A percentile compares a stretch with the other conserved stretches of the same genome.
Evolutionary conservation across 495 filamentous ascomycete species (phyloP).

Genomic region (Daldinia concentrica): DNA sequence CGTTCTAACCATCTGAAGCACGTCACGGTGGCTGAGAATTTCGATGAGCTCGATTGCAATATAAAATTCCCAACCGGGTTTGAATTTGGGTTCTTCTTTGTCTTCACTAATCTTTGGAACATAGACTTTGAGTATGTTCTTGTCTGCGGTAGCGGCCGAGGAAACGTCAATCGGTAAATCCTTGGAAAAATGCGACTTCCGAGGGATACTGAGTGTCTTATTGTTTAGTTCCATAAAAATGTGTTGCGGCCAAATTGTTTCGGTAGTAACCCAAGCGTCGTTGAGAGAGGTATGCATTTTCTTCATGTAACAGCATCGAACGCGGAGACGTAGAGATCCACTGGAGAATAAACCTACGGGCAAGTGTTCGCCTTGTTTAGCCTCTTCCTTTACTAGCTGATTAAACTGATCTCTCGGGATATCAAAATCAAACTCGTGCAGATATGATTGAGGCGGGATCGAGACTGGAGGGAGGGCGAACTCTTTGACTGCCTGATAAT

Average conservation of each 20-base stretch:
- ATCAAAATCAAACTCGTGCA: conserved; percentile 49
- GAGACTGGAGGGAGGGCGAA: conserved; percentile 54
- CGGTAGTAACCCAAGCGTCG: conserved; percentile 67
- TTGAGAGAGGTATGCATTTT: conserved; percentile 17
- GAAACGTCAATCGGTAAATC: conserved; percentile 81
- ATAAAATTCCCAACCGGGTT: conserved; percentile 47
- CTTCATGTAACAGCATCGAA: conserved; percentile 47
- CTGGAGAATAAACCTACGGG: conserved; percentile 48
- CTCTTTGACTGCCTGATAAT: conserved; percentile 59
- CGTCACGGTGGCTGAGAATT: conserved; percentile 58
- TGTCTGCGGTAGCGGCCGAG: conserved; percentile 56
- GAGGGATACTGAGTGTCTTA: conserved; percentile 63
- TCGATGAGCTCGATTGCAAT: conserved; percentile 72
- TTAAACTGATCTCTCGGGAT: conserved; percentile 31
- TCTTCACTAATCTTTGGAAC: conserved; percentile 51
- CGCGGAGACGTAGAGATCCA: conserved; percentile 53
- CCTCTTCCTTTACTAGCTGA: conserved; percentile 36
- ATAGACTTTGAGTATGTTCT: conserved; percentile 67
- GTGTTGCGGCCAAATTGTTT: conserved; percentile 76
- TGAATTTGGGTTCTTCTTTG: conserved; percentile 16
- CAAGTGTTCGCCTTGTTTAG: conserved; percentile 17
- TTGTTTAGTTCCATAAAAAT: conserved; percentile 77
- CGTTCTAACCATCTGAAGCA: conserved; percentile 55
- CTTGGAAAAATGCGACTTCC: conserved; percentile 74
- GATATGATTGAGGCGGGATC: conserved; percentile 44